phyloP scores from a whole-genome alignment of 164 flowering plant species.

The Magnolia changhungtana region DNA sequence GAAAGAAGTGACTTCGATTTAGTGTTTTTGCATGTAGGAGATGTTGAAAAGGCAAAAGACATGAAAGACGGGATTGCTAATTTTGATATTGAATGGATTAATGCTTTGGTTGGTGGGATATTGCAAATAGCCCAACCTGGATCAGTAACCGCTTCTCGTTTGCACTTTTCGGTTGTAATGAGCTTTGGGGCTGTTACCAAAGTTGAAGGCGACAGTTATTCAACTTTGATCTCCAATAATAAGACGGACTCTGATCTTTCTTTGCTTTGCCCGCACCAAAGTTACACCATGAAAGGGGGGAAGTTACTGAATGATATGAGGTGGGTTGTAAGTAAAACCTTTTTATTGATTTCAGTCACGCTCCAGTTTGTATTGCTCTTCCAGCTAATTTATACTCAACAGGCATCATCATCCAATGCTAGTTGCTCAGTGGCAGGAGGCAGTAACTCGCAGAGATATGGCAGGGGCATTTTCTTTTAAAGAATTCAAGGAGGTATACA shows the following conservation, averaged over 20 bases:
- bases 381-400: slow-evolving; percentile 13
- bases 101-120: slow-evolving; percentile 61
- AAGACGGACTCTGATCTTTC: slow-evolving; percentile 37
- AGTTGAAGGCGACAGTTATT: slow-evolving; percentile 30
- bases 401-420: slow-evolving; percentile 85
- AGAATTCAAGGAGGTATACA: slow-evolving; percentile 66
- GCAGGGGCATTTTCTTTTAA: slow-evolving; percentile 57
- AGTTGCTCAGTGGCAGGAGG: slow-evolving; percentile 80
- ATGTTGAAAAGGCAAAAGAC: slow-evolving; percentile 24
- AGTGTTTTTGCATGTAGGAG: slow-evolving; percentile 64
- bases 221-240: slow-evolving; percentile 20
- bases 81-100: slow-evolving; percentile 35
- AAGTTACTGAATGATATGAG: slow-evolving; percentile 47
- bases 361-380: background rate
- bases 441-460: slow-evolving; percentile 81
- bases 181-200: slow-evolving; percentile 56
- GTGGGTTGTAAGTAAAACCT: slow-evolving; percentile 29
- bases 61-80: slow-evolving; percentile 18
- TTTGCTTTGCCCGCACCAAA: slow-evolving; percentile 62
- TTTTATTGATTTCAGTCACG: background rate
- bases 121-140: slow-evolving; percentile 45
- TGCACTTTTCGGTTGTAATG: slow-evolving; percentile 76
- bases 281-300: slow-evolving; percentile 73
- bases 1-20: slow-evolving; percentile 65
- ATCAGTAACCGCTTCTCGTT: slow-evolving; percentile 59